Conservation (phyloP, 345 rosid species). For the Tarenaya hassleriana region DNA sequence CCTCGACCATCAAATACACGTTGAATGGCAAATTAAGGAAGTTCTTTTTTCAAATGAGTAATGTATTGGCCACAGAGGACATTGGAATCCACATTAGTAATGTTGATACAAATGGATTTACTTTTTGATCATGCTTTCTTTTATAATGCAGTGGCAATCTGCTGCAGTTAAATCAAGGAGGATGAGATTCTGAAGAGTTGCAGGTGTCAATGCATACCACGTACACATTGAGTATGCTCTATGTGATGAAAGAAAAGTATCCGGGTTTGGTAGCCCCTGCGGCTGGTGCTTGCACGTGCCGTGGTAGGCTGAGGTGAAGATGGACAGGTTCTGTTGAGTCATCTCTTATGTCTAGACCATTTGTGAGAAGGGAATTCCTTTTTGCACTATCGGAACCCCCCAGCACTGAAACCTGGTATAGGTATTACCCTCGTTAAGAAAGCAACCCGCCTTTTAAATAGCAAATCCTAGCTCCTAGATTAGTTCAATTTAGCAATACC, state of each 20-base stretch:
- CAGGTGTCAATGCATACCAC: not conserved
- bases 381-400: slow-evolving; percentile 37
- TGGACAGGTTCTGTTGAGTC: slow-evolving; percentile 37
- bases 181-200: slow-evolving; percentile 4
- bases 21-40: too few species aligned
- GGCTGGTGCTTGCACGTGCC: slow-evolving; percentile 36
- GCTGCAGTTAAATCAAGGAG: slow-evolving; percentile 30
- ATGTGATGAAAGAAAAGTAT: slow-evolving; percentile 30
- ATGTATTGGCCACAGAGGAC: too few species aligned
- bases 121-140: slow-evolving; percentile 27
- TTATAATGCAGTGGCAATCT: slow-evolving; percentile 51
- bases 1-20: too few species aligned
- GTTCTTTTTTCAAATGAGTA: too few species aligned
- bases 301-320: slow-evolving; percentile 69
- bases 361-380: slow-evolving; percentile 57
- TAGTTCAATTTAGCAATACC: slow-evolving; percentile 10
- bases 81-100: too few species aligned
- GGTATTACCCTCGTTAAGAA: slow-evolving; percentile 13
- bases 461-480: not conserved
- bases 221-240: not conserved
- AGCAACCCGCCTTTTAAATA: slow-evolving; percentile 11
- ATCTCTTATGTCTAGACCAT: slow-evolving; percentile 59
- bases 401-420: slow-evolving; percentile 40
- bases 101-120: slow-evolving; percentile 16
- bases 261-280: slow-evolving; percentile 43